phyloP scores from a whole-genome alignment of 2,329 filamentous ascomycete genomes.

The Cytospora schulzeri region DNA sequence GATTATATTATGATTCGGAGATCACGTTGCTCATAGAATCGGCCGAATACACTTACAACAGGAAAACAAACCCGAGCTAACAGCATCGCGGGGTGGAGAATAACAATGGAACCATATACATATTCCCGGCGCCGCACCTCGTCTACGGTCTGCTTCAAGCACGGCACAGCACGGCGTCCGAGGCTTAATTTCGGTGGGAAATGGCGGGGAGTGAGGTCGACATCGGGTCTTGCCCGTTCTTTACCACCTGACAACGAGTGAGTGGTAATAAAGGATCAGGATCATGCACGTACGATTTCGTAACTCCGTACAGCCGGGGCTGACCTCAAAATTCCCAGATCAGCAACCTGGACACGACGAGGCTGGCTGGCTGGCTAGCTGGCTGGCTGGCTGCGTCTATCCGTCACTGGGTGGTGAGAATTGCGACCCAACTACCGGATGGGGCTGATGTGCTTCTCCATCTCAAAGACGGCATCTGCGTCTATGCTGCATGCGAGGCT shows the following conservation, averaged over 20 bases:
- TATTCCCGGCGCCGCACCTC: neutral
- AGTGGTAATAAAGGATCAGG: no score
- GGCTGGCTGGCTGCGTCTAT: neutral
- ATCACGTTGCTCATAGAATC: neutral
- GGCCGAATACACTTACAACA: neutral
- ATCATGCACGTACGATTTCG: no score
- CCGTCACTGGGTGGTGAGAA: neutral
- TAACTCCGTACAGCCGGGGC: neutral
- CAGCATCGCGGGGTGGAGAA: neutral
- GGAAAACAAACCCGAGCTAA: no score
- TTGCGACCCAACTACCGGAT: slow-evolving; percentile 9
- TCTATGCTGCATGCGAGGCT: slow-evolving; percentile 14
- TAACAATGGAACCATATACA: neutral
- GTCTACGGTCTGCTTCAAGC: neutral
- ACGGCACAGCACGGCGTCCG: neutral
- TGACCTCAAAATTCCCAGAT: neutral
- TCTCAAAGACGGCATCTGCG: slow-evolving; percentile 5
- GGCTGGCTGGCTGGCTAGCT: slow-evolving; percentile 2
- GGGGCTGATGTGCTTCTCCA: slow-evolving; percentile 14
- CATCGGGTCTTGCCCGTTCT: neutral
- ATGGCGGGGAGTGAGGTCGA: neutral
- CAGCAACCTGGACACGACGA: slow-evolving; percentile 1
- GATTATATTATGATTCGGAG: neutral
- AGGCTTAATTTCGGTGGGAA: neutral
- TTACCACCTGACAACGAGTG: neutral